A percentile compares a stretch with the other conserved stretches of the same genome.
phyloP scores from a whole-genome alignment of 2,329 filamentous ascomycete species.

The Bipolaris bicolor region DNA sequence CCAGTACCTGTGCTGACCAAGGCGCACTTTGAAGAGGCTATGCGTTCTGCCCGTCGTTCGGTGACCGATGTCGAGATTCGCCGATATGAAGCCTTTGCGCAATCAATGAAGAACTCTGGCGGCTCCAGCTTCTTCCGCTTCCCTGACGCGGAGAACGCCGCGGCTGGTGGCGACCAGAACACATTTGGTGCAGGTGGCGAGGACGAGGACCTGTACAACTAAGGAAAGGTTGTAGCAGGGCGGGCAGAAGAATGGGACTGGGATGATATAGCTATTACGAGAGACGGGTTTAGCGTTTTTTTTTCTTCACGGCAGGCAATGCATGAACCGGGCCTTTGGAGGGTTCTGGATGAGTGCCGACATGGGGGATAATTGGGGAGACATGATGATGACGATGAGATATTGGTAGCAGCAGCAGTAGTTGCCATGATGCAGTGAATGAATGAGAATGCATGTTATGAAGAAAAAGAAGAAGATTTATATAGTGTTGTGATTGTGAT shows the following conservation, averaged over 20 bases:
- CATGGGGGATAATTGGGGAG: conserved; percentile 19
- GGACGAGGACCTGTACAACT: conserved; percentile 97
- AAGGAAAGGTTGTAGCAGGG: conserved; percentile 50
- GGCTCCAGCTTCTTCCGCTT: conserved; percentile 99
- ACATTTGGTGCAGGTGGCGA: conserved; percentile 84
- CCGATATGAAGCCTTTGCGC: conserved; percentile 96
- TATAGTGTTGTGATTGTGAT: not conserved
- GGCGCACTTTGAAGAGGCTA: conserved; percentile 98
- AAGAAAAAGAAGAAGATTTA: not conserved
- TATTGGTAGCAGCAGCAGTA: conserved; percentile 6
- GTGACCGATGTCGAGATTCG: conserved; percentile 97
- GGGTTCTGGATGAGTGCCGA: conserved; percentile 24
- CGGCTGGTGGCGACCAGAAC: conserved; percentile 54
- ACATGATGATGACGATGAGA: conserved; percentile 6
- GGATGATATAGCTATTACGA: conserved; percentile 23
- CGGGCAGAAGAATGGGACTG: conserved; percentile 4
- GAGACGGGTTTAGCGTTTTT: conserved; percentile 15
- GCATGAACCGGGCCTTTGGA: conserved; percentile 14
- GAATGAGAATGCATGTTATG: conserved; percentile 21
- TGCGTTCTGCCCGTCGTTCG: conserved; percentile 91
- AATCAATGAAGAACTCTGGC: conserved; percentile 98
- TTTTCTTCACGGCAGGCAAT: conserved; percentile 19
- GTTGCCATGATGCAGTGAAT: conserved; percentile 7
- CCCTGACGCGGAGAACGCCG: conserved; percentile 62
- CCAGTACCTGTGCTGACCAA: conserved; percentile 95